Conservation (phyloP, 176 grass and related monocot genomes). For the Calamus simplicifolius region DNA sequence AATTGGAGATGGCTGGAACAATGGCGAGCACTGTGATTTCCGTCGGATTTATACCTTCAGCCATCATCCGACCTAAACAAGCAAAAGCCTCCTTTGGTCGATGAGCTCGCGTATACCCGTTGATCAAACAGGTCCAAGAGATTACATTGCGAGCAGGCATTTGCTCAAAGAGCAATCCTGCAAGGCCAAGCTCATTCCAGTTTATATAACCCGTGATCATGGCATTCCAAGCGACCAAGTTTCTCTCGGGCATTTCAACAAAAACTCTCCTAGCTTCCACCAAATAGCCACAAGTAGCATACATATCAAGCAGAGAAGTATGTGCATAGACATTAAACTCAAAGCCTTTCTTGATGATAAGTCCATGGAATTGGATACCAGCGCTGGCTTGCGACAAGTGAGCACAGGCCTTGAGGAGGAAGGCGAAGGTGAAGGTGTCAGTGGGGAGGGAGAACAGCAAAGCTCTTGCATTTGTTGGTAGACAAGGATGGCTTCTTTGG, state of each 20-base stretch:
- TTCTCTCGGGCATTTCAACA: constrained; percentile 45
- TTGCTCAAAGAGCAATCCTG: constrained; percentile 33
- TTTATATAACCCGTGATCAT: constrained; percentile 43
- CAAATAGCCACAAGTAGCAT: constrained; percentile 21
- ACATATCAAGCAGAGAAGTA: constrained; percentile 25
- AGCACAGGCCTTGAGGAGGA: constrained; percentile 25
- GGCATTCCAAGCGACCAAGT: constrained; percentile 45
- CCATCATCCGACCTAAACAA: constrained; percentile 42
- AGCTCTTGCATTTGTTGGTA: constrained; percentile 24
- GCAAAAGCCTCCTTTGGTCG: constrained; percentile 14
- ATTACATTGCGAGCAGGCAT: constrained; percentile 45
- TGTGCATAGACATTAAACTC: constrained; percentile 32
- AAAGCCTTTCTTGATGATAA: constrained; percentile 30
- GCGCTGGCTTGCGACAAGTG: constrained; percentile 15
- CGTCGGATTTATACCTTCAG: constrained; percentile 20
- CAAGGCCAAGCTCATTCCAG: constrained; percentile 27
- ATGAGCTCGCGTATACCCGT: constrained; percentile 33
- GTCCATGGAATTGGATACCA: constrained; percentile 29
- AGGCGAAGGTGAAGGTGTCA: constrained; percentile 38
- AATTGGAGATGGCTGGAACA: constrained; percentile 34
- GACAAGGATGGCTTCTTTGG: constrained; percentile 31
- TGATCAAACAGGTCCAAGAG: constrained; percentile 58
- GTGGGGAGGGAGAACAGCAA: constrained; percentile 4
- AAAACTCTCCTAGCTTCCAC: constrained; percentile 26
- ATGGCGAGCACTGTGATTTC: constrained; percentile 50